Evolutionary conservation across 106 monocot species (phyloP), one percentile per base, ranked within the genome.

Genomic region (Dendrobium nobile): DNA sequence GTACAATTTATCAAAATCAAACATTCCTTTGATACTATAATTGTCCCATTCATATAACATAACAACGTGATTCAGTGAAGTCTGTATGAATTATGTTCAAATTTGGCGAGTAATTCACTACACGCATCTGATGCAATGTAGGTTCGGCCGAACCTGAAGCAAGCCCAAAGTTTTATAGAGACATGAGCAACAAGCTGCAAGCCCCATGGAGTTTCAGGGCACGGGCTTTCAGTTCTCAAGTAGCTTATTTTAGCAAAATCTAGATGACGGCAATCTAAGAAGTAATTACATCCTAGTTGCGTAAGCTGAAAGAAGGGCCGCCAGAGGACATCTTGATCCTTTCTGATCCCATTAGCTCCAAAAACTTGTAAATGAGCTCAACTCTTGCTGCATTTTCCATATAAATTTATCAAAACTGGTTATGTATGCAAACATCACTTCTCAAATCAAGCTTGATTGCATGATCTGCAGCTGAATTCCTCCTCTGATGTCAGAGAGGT

Each of bases 401-500:
- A 95, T 78, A 95, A 79, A 80, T 83, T 93, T 61, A 95, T 89
- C 84, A n/a, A 95, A 55, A 59, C 91, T 85, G n/a, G 75, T 93
- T 95, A 80, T 88, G 86, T 41, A 88, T 82, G 54, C 80, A 87
- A 4, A 80, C 79, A 81, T 91, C n/a, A n/a, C 89, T n/a, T 3
- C 45, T 73, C 80, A 13, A 87, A 85, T 64, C 96, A 41, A 81
- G 79, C 78, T 96, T 96, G 16, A 58, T 28, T 1, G 40, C 72
- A 22, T 91, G 91, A 4, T 84, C 89, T 96, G 96, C 18, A 91
- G 5, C 84, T 96, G 91, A 41, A 16, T 59, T 75, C 93, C 93
- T 78, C 86, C 80, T 73, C 33, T 27, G 1, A 75, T 55, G 41
- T 7, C 83, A 11, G 78, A 59, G 6, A 90, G n/a, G 77, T 80